Percentiles rank a stretch among this genome's conserved stretches.
These are phyloP conservation scores for Boletus sensibilis DNA, from an alignment of 768 basidiomycete species.

Conservation along the genomic window DNA sequence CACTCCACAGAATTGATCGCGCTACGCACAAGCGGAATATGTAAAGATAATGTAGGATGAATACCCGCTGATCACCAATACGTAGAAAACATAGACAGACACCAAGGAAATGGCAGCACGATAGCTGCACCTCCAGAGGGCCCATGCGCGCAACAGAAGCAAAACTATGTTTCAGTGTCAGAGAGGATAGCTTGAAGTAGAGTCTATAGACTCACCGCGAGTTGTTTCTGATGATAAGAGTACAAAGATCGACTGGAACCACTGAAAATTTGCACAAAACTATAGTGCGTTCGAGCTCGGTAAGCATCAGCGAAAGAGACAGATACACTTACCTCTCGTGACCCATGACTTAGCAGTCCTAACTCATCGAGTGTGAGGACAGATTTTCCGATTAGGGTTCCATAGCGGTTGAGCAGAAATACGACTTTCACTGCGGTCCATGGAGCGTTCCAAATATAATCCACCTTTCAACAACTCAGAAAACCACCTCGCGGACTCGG, in stretches of 20 bases:
- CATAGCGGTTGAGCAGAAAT: slow-evolving; percentile 24
- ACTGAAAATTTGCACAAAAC: slow-evolving; percentile 16
- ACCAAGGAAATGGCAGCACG: slow-evolving; percentile 5
- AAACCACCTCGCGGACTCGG: not conserved
- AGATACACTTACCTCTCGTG: slow-evolving; percentile 2
- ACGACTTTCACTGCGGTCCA: slow-evolving; percentile 11
- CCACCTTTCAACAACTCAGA: not conserved
- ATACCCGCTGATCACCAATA: not conserved
- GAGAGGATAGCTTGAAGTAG: not conserved
- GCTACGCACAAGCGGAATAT: not conserved
- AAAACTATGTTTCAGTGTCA: slow-evolving; percentile 8
- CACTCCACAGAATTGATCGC: not conserved
- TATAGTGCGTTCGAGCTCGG: not conserved
- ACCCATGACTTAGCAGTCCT: slow-evolving; percentile 10
- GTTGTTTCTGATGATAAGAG: slow-evolving; percentile 8
- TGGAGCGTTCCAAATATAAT: slow-evolving; percentile 10
- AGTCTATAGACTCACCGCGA: slow-evolving; percentile 9
- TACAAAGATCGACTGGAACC: not conserved
- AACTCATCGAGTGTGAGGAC: slow-evolving; percentile 13
- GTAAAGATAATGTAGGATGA: not conserved
- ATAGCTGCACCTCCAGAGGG: slow-evolving; percentile 18
- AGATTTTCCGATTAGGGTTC: slow-evolving; percentile 9
- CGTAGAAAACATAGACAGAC: slow-evolving; percentile 9
- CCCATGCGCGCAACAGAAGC: slow-evolving; percentile 20
- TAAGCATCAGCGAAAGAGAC: not conserved